Base-by-base conservation (phyloP, 768 basidiomycete species). In the Coprinopsis strossmayeri region DNA sequence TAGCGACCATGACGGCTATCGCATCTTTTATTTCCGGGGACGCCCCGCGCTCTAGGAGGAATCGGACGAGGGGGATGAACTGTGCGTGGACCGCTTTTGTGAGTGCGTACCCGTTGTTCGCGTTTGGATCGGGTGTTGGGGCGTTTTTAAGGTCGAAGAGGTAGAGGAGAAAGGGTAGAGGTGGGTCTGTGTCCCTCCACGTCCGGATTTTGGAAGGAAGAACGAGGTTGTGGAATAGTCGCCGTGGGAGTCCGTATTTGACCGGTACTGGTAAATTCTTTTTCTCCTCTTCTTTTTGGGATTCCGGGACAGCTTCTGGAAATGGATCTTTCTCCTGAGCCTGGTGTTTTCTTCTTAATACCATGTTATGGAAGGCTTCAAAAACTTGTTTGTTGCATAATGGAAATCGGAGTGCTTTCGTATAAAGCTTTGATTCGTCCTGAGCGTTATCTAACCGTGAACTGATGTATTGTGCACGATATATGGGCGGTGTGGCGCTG, bases 81-180 rank as follows among this genome's bases (percentile, higher is more conserved):
- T 69, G 69, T 0, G 77, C 80, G 30, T 82, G 71, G 1, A 91
- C 87, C 1, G 93, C 91, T 54, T 78, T 82, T 13, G 81, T 81
- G 34, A 96, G 78, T 0, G 86, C 83, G 59, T 93, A 96, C 1
- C 93, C 94, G 2, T 77, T 72, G 62, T 88, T 73, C 5, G 87
- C 78, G 61, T 94, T 79, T 11, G 74, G 59, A 25, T 82, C 68
- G 1, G 81, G 76, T 1, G 57, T 48, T 18, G 72, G 56, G 15
- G n/a, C n/a, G n/a, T n/a, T n/a, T n/a, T n/a, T n/a, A n/a, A n/a
- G n/a, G n/a, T n/a, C n/a, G n/a, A n/a, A n/a, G n/a, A n/a, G n/a
- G n/a, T n/a, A n/a, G n/a, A n/a, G n/a, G n/a, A 91, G 73, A 45
- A 85, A 76, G 0, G 84, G 82, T 3, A 90, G 57, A 0, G 84